Evolutionary conservation across 2,329 filamentous ascomycete species (phyloP), one percentile per base, ranked within the genome.

Genomic region (Rutstroemia sp.): DNA sequence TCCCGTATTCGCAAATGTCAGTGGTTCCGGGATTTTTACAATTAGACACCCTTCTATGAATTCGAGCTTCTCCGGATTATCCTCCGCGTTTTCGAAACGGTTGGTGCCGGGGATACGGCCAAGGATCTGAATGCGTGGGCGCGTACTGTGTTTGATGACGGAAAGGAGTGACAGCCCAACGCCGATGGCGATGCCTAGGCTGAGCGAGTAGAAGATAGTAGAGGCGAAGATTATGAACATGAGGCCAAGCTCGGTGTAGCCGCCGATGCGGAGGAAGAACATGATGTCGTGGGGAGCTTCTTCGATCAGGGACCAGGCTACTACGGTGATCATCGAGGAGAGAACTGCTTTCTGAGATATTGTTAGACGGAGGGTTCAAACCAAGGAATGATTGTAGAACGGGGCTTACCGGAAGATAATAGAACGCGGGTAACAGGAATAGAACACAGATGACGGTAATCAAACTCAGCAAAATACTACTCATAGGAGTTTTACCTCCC

Each of bases 1-100:
- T 48, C 92, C 94, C 0, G 94, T 97, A 70, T 99, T 99, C 67
- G 92, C 92, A 70, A 99, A 99, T 0, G 92, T 97, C 51, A 99
- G 76, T 0, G 94, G 94, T 69, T 99, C 94, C 0, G 94, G 92
- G 55, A 99, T 97, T 76, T 97, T 97, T 66, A 97, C 90, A 59
- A 99, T 96, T 9, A 99, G 76, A 59, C 89, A 95, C 16, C 92
- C 90, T 62, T 96, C 92, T 53, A 96, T 81, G 66, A 95, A 92
- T 70, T 97, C 92, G 3, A 97, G 78, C 27, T 80, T 79, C 46
- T 87, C 83, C 0, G 86, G 81, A 56, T 88, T 81, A 0, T 86
- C 75, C 65, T 86, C 92, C 1, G 92, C 91, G 65, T 95, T 95
- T 62, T 92, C 89, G 66, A 95, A 96, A 5, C 83, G 83, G 62